These are phyloP conservation scores for Aspergillus bertholletiae DNA, from an alignment of 495 filamentous ascomycete species.

Conservation along the genomic window DNA sequence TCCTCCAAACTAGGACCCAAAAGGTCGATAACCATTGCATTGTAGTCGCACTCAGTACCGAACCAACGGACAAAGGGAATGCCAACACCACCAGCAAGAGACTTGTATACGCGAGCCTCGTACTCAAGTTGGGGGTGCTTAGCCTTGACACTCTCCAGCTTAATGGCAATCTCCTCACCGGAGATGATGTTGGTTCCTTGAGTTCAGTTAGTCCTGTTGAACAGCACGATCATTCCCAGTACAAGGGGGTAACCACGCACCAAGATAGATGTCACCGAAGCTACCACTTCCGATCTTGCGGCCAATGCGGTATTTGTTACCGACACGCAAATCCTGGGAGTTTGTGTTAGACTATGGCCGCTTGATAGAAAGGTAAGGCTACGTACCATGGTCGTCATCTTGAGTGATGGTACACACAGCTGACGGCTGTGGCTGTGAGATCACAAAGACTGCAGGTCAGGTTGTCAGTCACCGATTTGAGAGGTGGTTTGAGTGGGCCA, in stretches of 20 bases:
- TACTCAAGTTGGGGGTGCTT: slow-evolving; percentile 99
- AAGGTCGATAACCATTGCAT: slow-evolving; percentile 99
- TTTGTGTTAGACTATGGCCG: slow-evolving; percentile 14
- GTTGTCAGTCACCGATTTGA: slow-evolving; percentile 2
- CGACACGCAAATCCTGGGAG: slow-evolving; percentile 90
- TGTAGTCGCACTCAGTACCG: slow-evolving; percentile 99
- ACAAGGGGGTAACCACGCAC: slow-evolving; percentile 38
- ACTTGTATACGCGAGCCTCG: slow-evolving; percentile 99
- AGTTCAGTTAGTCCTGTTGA: background rate
- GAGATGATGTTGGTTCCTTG: slow-evolving; percentile 99
- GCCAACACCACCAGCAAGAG: slow-evolving; percentile 94
- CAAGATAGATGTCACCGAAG: slow-evolving; percentile 99
- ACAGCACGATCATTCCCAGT: background rate
- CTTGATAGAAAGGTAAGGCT: background rate
- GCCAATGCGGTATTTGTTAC: slow-evolving; percentile 99
- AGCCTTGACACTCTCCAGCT: slow-evolving; percentile 98
- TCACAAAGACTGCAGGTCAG: slow-evolving; percentile 8
- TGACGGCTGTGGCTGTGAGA: slow-evolving; percentile 27
- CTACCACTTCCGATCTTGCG: slow-evolving; percentile 98
- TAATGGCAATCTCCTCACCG: slow-evolving; percentile 99
- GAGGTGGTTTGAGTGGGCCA: background rate
- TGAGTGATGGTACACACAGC: slow-evolving; percentile 35
- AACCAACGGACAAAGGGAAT: slow-evolving; percentile 99
- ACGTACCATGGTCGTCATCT: slow-evolving; percentile 50
- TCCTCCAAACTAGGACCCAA: slow-evolving; percentile 97